phyloP scores from a whole-genome alignment of 1,284 basidiomycete genomes.

The Rhodotorula sp. region DNA sequence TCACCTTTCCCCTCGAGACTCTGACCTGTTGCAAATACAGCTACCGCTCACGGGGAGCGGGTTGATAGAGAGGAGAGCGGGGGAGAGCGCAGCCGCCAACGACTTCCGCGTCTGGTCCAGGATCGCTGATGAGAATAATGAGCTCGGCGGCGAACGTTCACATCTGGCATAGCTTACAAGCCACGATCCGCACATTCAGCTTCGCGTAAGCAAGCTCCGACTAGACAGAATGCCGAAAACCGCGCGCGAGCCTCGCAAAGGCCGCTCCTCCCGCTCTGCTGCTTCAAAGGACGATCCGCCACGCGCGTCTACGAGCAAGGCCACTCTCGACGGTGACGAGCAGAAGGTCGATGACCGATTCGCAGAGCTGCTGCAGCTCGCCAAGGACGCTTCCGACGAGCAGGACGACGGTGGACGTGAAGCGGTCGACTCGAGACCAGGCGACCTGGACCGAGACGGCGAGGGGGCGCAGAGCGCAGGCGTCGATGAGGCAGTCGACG shows the following conservation, averaged over 20 bases:
- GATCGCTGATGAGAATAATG: no score
- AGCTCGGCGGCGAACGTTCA: no score
- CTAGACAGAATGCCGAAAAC: neutral
- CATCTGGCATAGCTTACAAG: no score
- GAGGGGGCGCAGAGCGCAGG: neutral
- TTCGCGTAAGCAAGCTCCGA: no score
- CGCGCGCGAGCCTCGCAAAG: conserved; percentile 6
- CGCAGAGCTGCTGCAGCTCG: conserved; percentile 23
- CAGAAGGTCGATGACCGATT: conserved; percentile 20
- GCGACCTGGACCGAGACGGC: neutral
- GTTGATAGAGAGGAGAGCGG: no score
- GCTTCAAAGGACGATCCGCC: neutral
- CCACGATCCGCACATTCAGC: no score
- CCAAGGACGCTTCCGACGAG: conserved; percentile 10
- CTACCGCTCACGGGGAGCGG: no score
- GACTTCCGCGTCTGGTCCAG: no score
- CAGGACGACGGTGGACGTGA: neutral
- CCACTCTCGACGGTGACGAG: conserved; percentile 7
- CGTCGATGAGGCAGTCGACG: conserved; percentile 5
- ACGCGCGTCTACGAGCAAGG: conserved; percentile 6
- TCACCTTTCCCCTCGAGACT: no score
- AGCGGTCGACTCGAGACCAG: neutral
- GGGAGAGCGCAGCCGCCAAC: no score
- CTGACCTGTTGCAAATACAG: no score
- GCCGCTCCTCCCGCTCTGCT: neutral